These are phyloP conservation scores for Hypoxylon subgilvum DNA, from an alignment of 495 filamentous ascomycete genomes.

Conservation along the genomic window DNA sequence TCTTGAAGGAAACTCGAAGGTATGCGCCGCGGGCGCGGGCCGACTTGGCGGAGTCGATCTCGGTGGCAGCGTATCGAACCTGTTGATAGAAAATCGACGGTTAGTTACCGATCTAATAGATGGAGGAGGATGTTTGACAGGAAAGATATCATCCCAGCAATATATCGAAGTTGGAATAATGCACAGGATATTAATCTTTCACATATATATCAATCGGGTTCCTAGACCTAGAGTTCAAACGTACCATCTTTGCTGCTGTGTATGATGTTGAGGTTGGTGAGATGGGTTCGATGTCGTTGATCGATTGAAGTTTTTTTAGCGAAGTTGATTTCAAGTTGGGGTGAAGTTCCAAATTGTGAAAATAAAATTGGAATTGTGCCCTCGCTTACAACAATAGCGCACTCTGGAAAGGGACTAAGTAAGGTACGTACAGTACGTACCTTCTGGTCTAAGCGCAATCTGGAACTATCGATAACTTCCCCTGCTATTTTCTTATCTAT, in stretches of 20 bases:
- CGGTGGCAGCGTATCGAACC: constrained; percentile 97
- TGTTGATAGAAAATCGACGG: constrained; percentile 54
- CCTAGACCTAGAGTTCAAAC: constrained; percentile 14
- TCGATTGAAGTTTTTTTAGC: constrained; percentile 42
- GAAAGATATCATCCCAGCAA: background rate
- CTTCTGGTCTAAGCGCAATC: constrained; percentile 7
- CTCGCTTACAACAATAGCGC: constrained; percentile 41
- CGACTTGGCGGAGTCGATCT: constrained; percentile 87
- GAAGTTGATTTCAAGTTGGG: constrained; percentile 33
- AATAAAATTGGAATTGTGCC: constrained; percentile 47
- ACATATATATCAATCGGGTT: constrained; percentile 2
- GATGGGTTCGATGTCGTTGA: constrained; percentile 43
- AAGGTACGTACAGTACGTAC: constrained; percentile 24
- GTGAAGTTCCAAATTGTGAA: constrained; percentile 42
- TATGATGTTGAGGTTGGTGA: constrained; percentile 34
- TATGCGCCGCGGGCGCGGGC: constrained; percentile 97
- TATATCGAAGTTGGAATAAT: background rate
- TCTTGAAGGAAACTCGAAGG: constrained; percentile 99
- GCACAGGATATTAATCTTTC: no score
- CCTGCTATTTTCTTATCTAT: constrained; percentile 21
- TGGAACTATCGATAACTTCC: background rate
- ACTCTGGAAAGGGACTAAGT: background rate
- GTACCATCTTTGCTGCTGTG: constrained; percentile 45
- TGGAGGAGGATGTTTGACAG: no score
- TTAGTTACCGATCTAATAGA: no score